Evolutionary conservation across 495 filamentous ascomycete genomes (phyloP).

Genomic region (Aspergillus sclerotioniger): DNA sequence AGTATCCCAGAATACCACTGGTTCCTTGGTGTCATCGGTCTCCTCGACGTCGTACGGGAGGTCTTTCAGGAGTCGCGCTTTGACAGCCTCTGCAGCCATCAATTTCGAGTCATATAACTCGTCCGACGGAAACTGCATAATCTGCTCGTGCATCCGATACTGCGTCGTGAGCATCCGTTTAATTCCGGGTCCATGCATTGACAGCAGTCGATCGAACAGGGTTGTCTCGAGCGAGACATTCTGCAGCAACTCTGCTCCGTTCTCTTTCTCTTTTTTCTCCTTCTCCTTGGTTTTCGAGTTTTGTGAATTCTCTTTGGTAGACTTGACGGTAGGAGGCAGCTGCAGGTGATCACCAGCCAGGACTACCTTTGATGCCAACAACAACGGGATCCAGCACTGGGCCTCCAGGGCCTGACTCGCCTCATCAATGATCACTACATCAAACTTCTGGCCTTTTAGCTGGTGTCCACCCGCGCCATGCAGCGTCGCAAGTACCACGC

Average conservation of each 20-base stretch:
- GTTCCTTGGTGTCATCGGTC: constrained; percentile 85
- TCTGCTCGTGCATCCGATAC: constrained; percentile 95
- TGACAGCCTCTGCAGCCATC: constrained; percentile 74
- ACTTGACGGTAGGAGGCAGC: constrained; percentile 92
- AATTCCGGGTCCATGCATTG: constrained; percentile 75
- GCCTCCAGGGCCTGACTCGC: constrained; percentile 94
- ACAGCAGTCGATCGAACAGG: constrained; percentile 84
- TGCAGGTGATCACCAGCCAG: constrained; percentile 95
- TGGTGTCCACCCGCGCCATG: constrained; percentile 91
- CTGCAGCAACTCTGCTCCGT: constrained; percentile 16
- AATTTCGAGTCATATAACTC: constrained; percentile 82
- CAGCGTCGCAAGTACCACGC: constrained; percentile 86
- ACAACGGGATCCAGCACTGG: constrained; percentile 94
- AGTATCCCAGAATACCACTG: constrained; percentile 92
- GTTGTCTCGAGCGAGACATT: constrained; percentile 72
- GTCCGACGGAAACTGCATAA: constrained; percentile 91
- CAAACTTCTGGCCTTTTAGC: constrained; percentile 76
- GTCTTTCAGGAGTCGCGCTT: constrained; percentile 68
- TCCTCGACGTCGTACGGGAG: constrained; percentile 75
- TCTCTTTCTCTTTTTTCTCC: constrained; percentile 28
- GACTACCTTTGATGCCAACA: constrained; percentile 77
- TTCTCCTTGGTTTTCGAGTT: constrained; percentile 21
- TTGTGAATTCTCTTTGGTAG: constrained; percentile 30
- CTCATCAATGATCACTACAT: constrained; percentile 94
- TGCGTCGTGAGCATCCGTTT: constrained; percentile 97